Evolutionary conservation across 768 basidiomycete species (phyloP), one percentile per base, ranked within the genome.

Genomic region (Cantharellus anzutake): DNA sequence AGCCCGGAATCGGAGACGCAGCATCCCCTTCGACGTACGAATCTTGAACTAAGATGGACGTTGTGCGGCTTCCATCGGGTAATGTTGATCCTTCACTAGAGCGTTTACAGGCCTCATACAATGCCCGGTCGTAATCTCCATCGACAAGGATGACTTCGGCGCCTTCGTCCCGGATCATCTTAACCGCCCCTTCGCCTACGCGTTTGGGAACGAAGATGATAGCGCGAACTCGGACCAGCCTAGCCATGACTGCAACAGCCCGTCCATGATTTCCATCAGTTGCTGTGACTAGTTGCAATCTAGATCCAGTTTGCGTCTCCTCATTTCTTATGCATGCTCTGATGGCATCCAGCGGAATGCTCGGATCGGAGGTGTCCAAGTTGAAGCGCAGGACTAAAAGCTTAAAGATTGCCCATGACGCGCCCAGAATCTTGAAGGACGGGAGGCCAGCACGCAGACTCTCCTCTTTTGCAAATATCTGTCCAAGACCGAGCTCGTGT

Each of bases 401-500:
- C 11, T 38, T 7, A 51, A 39, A 60, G 14, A 53, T 42, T 11
- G 60, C 60, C 60, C 56, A 60, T 3, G 60, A 56, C 3, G 60
- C 60, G 41, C 60, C 60, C 20, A 60, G 56, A 42, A 60, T 60
- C 57, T 60, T 60, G 60, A 60, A 60, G 5, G 60, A 56, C 41
- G 60, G 60, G 5, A 60, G 41, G 57, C 41, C 56, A 11, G 57
- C 55, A 29, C 60, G 57, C 11, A 3, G 14, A 38, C 5, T 11
- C 56, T 60, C 60, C 20, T 60, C 57, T 35, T 60, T 60, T 4
- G 57, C 44, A 56, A 57, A 42, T 5, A 60, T 48, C 14, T 29
- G 44, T 11, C 44, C 44, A 29, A 48, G 11, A 29, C 44, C 44
- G 11, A 48, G 44, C 11, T 48, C 44, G 29, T 48, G 1, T 11